Conservation (phyloP, 495 filamentous ascomycete genomes). For the Immersiella caudata region DNA sequence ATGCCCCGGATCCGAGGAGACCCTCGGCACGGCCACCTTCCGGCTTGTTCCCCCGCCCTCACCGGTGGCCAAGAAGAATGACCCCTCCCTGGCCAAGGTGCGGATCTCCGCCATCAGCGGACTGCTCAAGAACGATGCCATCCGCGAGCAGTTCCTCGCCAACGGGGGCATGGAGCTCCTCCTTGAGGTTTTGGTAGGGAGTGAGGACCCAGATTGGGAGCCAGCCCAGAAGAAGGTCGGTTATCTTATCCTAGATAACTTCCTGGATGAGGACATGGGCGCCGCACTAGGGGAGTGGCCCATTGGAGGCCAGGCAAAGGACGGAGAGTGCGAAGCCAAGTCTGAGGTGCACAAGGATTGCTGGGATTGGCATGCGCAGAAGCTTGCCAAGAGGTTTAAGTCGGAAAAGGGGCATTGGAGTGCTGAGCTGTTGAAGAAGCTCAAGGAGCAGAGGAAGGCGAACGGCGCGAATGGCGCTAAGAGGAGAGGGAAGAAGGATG, state of each 20-base stretch:
- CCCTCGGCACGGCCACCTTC: constrained; percentile 26
- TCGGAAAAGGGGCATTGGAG: constrained; percentile 38
- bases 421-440: constrained; percentile 30
- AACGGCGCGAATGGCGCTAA: constrained; percentile 1
- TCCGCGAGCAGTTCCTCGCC: constrained; percentile 56
- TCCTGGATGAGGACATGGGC: constrained; percentile 62
- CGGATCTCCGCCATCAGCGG: constrained; percentile 46
- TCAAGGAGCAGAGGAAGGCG: constrained; percentile 29
- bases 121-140: constrained; percentile 45
- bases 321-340: constrained; percentile 32
- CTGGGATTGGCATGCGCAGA: constrained; percentile 44
- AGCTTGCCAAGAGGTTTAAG: constrained; percentile 27
- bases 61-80: constrained; percentile 30
- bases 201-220: constrained; percentile 38
- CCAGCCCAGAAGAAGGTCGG: constrained; percentile 47
- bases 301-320: constrained; percentile 21
- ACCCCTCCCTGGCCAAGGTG: constrained; percentile 39
- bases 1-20: constrained; percentile 26
- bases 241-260: constrained; percentile 59
- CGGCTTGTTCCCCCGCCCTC: constrained; percentile 38
- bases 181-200: constrained; percentile 46
- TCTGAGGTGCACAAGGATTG: constrained; percentile 33
- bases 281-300: constrained; percentile 55
- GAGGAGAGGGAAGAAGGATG: constrained; percentile 22
- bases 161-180: constrained; percentile 49